Conservation (phyloP, 2,329 filamentous ascomycete species). For the Aspergillus transmontanensis region DNA sequence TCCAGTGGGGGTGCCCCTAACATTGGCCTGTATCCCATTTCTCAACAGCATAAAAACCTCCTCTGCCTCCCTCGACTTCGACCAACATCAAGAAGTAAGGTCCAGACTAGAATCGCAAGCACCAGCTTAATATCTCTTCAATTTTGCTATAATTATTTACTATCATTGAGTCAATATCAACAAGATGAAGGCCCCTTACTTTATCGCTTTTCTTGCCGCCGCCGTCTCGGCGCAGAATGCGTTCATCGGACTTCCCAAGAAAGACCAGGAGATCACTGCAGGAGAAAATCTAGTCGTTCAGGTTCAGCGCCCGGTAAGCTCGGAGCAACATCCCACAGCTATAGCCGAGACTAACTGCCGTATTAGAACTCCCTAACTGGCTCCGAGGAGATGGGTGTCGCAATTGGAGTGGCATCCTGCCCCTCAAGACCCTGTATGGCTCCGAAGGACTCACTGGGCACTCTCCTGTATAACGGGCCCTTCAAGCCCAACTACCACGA, state of each 20-base stretch:
- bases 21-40: not conserved
- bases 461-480: conserved; percentile 30
- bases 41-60: not conserved
- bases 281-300: conserved; percentile 29
- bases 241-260: conserved; percentile 26
- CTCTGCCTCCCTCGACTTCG: not conserved
- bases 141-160: not conserved
- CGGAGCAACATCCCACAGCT: not conserved
- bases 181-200: conserved; percentile 29
- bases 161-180: not conserved
- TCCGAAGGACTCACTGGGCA: conserved; percentile 25
- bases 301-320: conserved; percentile 31
- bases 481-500: conserved; percentile 33
- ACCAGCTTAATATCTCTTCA: not conserved
- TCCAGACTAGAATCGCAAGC: not conserved
- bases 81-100: not conserved
- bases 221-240: conserved; percentile 31
- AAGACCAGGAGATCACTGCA: conserved; percentile 19
- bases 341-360: not conserved
- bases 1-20: not conserved
- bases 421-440: conserved; percentile 17
- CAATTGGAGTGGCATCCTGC: conserved; percentile 34
- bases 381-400: conserved; percentile 31
- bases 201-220: conserved; percentile 23
- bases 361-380: conserved; percentile 29